Evolutionary conservation across 345 rosid species (phyloP), one percentile per base, ranked within the genome.

Genomic region (Erysimum cheiranthoides): DNA sequence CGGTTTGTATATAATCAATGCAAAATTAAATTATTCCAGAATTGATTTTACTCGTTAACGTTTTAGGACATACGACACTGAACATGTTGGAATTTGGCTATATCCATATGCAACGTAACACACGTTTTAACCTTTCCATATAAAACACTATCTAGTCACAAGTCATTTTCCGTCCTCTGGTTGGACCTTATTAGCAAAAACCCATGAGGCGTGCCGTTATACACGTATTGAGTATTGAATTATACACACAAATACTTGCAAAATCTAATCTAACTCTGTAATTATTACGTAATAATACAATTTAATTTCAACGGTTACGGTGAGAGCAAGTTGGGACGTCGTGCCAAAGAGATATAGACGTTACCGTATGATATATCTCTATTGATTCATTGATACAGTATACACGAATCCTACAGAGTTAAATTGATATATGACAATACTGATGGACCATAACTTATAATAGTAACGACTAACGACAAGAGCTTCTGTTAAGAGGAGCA

Each of bases 291-390:
- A 9, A 57, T 57, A 32, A 57, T 12, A 32, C 10, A 57, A 34
- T 58, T 58, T 58, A 57, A 34, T 58, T 58, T 34, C 39, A n/a
- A 58, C 25, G 62, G 27, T 14, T 58, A 34, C 42, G 14, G 62
- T 32, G 5, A 57, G 40, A 32, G 4, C 59, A 53, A 57, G 61
- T 32, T 32, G 62, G 13, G 27, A n/a, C 16, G 42, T 57, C 40
- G 13, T n/a, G 27, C 40, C 25, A 57, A 57, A 32, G 6, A 34
- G 18, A 16, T 8, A 7, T 30, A 13, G 17, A 56, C 39, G 61
- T 31, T 56, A 4, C 25, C 40, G 11, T 3, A 56, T 30, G 38
- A 14, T 56, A 7, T 14, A 30, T 28, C 17, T 27, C n/a, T 53
- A 12, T 12, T 28, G 17, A 35, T 53, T 5, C 16, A 31, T 51